Conservation (phyloP, 2,329 filamentous ascomycete genomes). For the Diaporthe caulivora region DNA sequence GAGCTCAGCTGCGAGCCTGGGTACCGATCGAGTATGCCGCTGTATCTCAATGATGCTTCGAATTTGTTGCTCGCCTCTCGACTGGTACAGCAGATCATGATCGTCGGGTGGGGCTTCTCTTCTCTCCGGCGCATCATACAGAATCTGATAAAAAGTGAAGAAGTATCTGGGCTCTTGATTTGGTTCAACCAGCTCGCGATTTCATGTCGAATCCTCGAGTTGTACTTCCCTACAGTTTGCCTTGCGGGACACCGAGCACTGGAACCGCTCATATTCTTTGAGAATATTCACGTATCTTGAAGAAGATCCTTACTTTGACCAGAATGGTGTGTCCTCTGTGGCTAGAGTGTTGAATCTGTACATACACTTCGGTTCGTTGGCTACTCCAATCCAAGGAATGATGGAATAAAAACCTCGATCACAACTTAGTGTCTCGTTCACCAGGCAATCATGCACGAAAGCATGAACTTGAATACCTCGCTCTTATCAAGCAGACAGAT, state of each 20-base stretch:
- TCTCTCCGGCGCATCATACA: background rate
- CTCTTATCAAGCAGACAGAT: background rate
- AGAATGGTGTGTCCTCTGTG: background rate
- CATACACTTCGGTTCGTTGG: background rate
- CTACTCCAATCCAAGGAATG: too few relatives aligned
- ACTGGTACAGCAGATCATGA: background rate
- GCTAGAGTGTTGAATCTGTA: background rate
- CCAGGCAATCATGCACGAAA: background rate
- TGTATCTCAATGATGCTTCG: background rate
- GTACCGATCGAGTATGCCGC: background rate
- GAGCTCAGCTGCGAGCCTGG: background rate
- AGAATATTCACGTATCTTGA: accelerated
- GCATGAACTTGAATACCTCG: background rate
- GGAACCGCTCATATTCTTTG: background rate
- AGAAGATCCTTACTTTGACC: background rate
- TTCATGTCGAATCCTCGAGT: background rate
- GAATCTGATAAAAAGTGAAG: background rate
- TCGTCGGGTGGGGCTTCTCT: background rate
- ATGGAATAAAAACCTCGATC: background rate
- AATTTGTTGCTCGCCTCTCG: background rate
- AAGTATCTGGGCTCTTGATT: background rate
- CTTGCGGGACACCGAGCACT: background rate
- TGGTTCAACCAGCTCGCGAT: background rate
- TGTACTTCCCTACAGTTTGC: background rate
- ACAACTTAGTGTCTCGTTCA: background rate